Conservation (phyloP, 2,329 filamentous ascomycete genomes). For the Aureobasidium melanogenum region DNA sequence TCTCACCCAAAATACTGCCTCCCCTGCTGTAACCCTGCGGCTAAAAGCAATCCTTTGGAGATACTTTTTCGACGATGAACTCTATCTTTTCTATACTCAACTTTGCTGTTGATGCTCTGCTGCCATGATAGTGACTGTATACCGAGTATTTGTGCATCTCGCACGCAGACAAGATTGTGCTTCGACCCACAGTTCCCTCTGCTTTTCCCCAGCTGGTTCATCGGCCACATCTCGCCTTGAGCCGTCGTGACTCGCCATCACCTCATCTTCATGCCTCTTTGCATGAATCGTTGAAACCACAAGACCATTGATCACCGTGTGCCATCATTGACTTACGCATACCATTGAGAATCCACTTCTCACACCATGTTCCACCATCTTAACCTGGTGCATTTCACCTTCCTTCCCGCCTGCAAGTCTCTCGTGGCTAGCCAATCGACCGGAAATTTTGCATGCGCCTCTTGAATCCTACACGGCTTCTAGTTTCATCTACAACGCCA, state of each 20-base stretch:
- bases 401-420: neutral
- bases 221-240: neutral
- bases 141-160: neutral
- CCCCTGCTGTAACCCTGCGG: neutral
- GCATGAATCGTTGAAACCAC: neutral
- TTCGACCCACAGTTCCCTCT: neutral
- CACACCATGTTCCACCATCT: neutral
- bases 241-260: neutral
- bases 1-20: neutral
- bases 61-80: neutral
- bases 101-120: neutral
- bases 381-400: neutral
- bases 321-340: neutral
- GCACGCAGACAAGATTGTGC: neutral
- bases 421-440: neutral
- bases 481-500: neutral
- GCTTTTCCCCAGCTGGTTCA: neutral
- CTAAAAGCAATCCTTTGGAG: neutral
- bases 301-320: neutral
- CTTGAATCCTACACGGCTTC: neutral
- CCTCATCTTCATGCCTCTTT: neutral
- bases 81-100: neutral
- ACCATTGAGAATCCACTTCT: neutral
- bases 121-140: neutral
- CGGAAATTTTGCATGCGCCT: constrained; percentile 8